A percentile compares a stretch with the other conserved stretches of the same genome.
Conservation (phyloP, 257 asterid genomes). For the Ehretia macrophylla region DNA sequence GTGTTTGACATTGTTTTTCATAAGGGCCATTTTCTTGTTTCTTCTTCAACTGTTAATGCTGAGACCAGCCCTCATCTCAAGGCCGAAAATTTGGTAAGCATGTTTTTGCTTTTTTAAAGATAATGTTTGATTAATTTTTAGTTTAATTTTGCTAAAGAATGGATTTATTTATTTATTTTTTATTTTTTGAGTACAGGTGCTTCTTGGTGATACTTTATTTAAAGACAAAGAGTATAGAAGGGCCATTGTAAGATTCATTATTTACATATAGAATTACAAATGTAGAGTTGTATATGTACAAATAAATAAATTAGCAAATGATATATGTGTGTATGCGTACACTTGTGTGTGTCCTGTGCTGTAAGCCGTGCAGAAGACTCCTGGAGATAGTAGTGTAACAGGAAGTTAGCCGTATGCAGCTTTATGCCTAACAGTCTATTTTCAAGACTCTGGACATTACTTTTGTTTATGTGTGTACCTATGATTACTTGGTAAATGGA, state of each 20-base stretch:
- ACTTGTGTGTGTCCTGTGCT: neutral
- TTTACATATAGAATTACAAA: neutral
- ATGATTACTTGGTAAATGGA: neutral
- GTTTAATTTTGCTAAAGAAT: slow-evolving; percentile 1
- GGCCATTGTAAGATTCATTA: slow-evolving; percentile 72
- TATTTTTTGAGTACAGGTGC: slow-evolving; percentile 44
- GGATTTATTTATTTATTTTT: slow-evolving; percentile 10
- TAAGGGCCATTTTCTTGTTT: slow-evolving; percentile 87
- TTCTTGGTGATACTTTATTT: slow-evolving; percentile 73
- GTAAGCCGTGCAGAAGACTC: neutral
- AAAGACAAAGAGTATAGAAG: slow-evolving; percentile 73
- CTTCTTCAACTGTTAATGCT: slow-evolving; percentile 60
- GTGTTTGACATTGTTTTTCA: slow-evolving; percentile 8
- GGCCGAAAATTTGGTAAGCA: slow-evolving; percentile 80
- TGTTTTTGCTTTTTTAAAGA: slow-evolving; percentile 1
- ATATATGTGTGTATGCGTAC: neutral
- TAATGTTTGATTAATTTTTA: slow-evolving; percentile 2
- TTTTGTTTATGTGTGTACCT: neutral
- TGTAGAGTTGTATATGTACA: neutral
- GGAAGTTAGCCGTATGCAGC: no score
- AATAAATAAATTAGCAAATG: neutral
- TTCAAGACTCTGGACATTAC: neutral
- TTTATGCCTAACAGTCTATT: no score
- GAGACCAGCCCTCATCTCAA: slow-evolving; percentile 75
- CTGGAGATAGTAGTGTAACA: neutral